Base-by-base conservation (phyloP, 345 rosid species). In the Gossypium raimondii region DNA sequence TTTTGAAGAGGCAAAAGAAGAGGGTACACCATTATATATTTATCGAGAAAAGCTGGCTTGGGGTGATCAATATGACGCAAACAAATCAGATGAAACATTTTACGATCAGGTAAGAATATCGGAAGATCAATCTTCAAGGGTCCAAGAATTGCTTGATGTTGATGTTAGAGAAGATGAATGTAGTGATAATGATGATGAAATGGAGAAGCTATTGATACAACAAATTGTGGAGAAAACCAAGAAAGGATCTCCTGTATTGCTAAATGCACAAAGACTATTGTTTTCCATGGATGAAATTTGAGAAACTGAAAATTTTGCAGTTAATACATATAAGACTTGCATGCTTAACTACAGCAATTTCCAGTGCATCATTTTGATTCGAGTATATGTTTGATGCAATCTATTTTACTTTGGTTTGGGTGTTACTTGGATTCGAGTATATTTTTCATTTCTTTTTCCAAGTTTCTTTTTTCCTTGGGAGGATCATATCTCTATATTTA, bases 171-270 rank as follows among this genome's bases (percentile, higher is more conserved):
- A 85, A 63, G 87, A 87, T 24, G 89, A 88, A 69, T 75, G 74
- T 65, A 86, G 90, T 11, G 85, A 86, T 58, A 78, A 73, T 18
- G 88, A 85, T 65, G 90, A 76, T 69, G 95, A 89, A 75, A 80
- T 84, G 79, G 92, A 88, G 87, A 87, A 84, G 84, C 84, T 80
- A 66, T 72, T 94, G 79, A 94, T 94, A 70, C 83, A 89, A 80
- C 95, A 91, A 78, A 88, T 92, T 78, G 89, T 92, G 67, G 97
- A 94, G 86, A 87, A 87, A 81, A 87, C 90, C 69, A 94, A 84
- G 85, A 87, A 84, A 85, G 95, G 95, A 22, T 86, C 92, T 65
- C 94, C 95, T 12, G 90, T 72, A 34, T 80, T 92, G 80, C 34
- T 89, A 69, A 89, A 91, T 77, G 98, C 95, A 58, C 95, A 87